phyloP scores from a whole-genome alignment of 2,329 filamentous ascomycete species.

The Chrysosporium queenslandicum region DNA sequence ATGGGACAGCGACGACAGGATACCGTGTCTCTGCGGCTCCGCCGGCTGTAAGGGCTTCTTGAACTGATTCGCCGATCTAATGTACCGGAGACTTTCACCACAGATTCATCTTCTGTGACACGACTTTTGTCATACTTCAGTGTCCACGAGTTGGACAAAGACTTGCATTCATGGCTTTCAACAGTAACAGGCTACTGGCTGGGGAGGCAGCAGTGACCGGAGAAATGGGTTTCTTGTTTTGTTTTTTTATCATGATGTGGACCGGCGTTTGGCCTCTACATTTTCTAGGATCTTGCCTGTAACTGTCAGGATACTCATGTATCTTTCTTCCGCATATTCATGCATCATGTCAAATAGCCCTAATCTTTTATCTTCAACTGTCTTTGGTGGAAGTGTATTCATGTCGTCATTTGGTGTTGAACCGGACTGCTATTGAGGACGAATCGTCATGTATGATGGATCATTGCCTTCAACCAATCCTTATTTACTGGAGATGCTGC shows the following conservation, averaged over 20 bases:
- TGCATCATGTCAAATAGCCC: neutral
- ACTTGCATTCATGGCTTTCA: neutral
- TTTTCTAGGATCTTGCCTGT: constrained; percentile 5
- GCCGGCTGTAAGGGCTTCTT: constrained; percentile 97
- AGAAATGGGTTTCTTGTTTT: neutral
- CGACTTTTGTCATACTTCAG: neutral
- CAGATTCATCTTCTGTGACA: neutral
- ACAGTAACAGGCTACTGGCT: neutral
- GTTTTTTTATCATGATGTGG: neutral
- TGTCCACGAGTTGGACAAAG: neutral
- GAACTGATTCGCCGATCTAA: constrained; percentile 49
- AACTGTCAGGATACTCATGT: constrained; percentile 10
- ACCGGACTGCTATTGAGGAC: too few relatives aligned
- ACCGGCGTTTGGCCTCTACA: neutral
- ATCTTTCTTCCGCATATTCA: neutral
- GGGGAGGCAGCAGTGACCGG: neutral
- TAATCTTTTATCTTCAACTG: neutral
- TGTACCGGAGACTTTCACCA: too few relatives aligned
- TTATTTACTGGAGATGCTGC: too few relatives aligned
- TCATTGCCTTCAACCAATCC: too few relatives aligned
- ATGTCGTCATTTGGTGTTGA: too few relatives aligned
- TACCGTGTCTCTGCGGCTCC: constrained; percentile 93
- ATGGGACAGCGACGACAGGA: constrained; percentile 85
- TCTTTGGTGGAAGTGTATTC: too few relatives aligned
- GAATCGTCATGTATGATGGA: too few relatives aligned